phyloP scores from a whole-genome alignment of 1,284 basidiomycete genomes.

The Macrocybe sp. region DNA sequence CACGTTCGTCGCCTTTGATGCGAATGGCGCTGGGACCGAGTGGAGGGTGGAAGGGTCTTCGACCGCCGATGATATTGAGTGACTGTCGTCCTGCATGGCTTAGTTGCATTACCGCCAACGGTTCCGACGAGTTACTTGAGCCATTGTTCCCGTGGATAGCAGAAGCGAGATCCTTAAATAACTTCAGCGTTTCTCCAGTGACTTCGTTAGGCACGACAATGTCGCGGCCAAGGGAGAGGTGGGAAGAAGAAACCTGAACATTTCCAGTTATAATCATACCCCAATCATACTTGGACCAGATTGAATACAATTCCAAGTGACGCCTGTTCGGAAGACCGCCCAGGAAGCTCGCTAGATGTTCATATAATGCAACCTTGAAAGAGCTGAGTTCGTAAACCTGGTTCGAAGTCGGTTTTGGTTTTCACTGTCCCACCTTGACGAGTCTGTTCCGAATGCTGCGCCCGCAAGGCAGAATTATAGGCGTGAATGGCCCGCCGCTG shows the following conservation, averaged over 20 bases:
- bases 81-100: slow-evolving; percentile 89
- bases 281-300: slow-evolving; percentile 79
- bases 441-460: slow-evolving; percentile 35
- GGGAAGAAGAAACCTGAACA: slow-evolving; percentile 67
- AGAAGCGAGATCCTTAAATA: slow-evolving; percentile 49
- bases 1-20: slow-evolving; percentile 36
- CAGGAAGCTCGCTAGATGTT: slow-evolving; percentile 64
- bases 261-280: slow-evolving; percentile 92
- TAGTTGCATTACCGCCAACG: slow-evolving; percentile 76
- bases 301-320: slow-evolving; percentile 67
- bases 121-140: slow-evolving; percentile 4
- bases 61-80: slow-evolving; percentile 65
- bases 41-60: slow-evolving; percentile 53
- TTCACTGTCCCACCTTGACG: slow-evolving; percentile 34
- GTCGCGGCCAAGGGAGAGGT: slow-evolving; percentile 82
- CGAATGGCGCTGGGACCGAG: slow-evolving; percentile 71
- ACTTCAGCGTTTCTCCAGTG: slow-evolving; percentile 35
- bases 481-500: slow-evolving; percentile 26
- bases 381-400: background rate
- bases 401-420: background rate
- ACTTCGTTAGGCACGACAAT: slow-evolving; percentile 53
- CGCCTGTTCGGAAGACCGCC: slow-evolving; percentile 71
- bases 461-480: slow-evolving; percentile 51
- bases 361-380: slow-evolving; percentile 76
- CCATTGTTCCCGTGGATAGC: slow-evolving; percentile 39